Conservation (phyloP, 805 yeast genomes). For the Lipomyces oligophaga region DNA sequence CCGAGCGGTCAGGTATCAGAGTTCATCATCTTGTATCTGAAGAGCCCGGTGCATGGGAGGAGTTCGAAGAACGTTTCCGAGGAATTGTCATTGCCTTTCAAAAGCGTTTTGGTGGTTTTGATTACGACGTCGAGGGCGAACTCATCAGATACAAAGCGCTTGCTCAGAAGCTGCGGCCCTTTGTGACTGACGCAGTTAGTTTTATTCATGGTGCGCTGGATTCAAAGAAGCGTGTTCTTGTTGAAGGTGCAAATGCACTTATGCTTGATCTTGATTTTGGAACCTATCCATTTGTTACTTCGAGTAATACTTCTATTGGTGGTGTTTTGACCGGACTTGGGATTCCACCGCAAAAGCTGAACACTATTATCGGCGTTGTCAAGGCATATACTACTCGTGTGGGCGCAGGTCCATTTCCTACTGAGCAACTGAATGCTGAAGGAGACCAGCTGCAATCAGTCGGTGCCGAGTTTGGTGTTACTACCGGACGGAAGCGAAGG, state of each 20-base stretch:
- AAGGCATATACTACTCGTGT: conserved; percentile 98
- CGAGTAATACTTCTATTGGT: conserved; percentile 93
- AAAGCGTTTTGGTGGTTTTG: conserved; percentile 90
- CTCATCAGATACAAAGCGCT: conserved; percentile 69
- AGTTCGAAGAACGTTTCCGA: conserved; percentile 72
- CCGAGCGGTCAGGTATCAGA: conserved; percentile 92
- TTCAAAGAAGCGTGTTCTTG: conserved; percentile 76
- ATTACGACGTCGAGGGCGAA: conserved; percentile 78
- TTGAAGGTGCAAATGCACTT: conserved; percentile 97
- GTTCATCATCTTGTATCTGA: conserved; percentile 92
- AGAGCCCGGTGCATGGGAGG: conserved; percentile 89
- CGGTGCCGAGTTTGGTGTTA: conserved; percentile 96
- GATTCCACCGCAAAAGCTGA: conserved; percentile 81
- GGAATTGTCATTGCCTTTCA: conserved; percentile 76
- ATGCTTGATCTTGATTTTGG: conserved; percentile 98
- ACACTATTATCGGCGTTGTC: conserved; percentile 87
- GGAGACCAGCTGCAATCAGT: conserved; percentile 86
- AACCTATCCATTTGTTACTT: conserved; percentile 95
- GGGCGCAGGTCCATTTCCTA: conserved; percentile 99
- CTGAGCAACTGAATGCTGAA: conserved; percentile 83
- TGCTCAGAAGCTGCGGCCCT: conserved; percentile 74
- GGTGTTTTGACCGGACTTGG: conserved; percentile 98
- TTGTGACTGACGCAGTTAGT: conserved; percentile 87
- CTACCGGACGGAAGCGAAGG: conserved; percentile 98
- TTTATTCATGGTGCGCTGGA: conserved; percentile 69